Evolutionary conservation across 2,329 filamentous ascomycete genomes (phyloP).

Genomic region (Metarhizium robertsii): DNA sequence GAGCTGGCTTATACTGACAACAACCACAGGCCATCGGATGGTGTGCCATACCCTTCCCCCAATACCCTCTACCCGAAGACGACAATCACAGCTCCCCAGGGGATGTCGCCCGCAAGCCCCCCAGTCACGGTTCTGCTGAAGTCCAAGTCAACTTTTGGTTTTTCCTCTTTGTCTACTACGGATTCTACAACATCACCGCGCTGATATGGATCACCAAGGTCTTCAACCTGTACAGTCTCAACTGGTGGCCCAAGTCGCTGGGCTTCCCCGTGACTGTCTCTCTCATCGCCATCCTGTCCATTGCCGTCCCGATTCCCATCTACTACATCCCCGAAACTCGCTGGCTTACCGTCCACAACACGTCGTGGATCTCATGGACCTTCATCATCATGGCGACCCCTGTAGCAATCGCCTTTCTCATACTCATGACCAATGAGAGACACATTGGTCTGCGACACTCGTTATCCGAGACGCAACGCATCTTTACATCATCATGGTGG

Average conservation of each 20-base stretch:
- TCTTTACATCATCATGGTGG: constrained; percentile 60
- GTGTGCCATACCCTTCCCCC: constrained; percentile 57
- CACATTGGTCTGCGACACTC: constrained; percentile 52
- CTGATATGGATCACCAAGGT: constrained; percentile 64
- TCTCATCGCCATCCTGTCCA: constrained; percentile 50
- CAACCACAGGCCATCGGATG: constrained; percentile 45
- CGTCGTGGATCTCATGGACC: constrained; percentile 60
- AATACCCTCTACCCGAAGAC: constrained; percentile 44
- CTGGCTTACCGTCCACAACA: constrained; percentile 52
- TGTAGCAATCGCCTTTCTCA: constrained; percentile 54
- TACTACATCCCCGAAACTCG: constrained; percentile 44
- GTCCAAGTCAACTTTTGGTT: constrained; percentile 65
- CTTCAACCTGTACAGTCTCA: constrained; percentile 61
- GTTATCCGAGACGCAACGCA: constrained; percentile 57
- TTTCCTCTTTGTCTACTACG: constrained; percentile 61
- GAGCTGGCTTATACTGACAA: neutral
- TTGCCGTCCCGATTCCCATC: constrained; percentile 49
- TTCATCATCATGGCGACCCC: constrained; percentile 63
- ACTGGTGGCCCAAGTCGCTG: constrained; percentile 59
- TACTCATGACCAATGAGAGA: constrained; percentile 54
- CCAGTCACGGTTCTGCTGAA: constrained; percentile 53
- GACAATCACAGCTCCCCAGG: constrained; percentile 21
- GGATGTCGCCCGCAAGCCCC: constrained; percentile 26
- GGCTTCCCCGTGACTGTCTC: constrained; percentile 57
- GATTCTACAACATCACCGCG: constrained; percentile 58